Evolutionary conservation across 129 eudicot genomes (phyloP), one percentile per base, ranked within the genome.

Genomic region (Tagetes erecta): DNA sequence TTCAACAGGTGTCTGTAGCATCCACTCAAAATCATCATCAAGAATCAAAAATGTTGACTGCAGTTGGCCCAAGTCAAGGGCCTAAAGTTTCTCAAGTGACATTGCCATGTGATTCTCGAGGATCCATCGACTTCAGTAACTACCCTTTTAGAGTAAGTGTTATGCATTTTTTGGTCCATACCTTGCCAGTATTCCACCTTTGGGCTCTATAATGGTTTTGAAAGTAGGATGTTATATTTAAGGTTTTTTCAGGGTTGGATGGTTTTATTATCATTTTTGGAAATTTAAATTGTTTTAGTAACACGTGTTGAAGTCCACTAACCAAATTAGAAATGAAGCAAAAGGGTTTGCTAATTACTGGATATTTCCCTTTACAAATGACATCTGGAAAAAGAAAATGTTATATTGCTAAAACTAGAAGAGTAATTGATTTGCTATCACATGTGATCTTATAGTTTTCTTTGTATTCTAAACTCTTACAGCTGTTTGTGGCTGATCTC

Each of bases 91-190:
- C 98, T 55, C 98, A 94, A 83, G 89, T 94, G 67, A 83, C 85
- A n/a, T 86, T 94, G 77, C 98, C 97, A 31, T 88, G 98, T 83
- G 92, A 94, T 84, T 88, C 97, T 83, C 88, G 79, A 33, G 98
- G 98, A 51, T 88, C 98, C 76, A 91, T 94, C 37, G 97, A 94
- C 85, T 94, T 88, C 75, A 88, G 93, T 84, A 83, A 85, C 71
- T 94, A 86, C 85, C 98, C 98, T 49, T 86, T 90, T 80, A 85
- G 87, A 83, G 98, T 94, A 80, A 88, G 98, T 81, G 50, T 51
- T 8, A 35, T 58, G 40, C 50, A 67, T 33, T 31, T 39, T 55
- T 11, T 0, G 53, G 37, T 51, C 37, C 34, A n/a, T 8, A 55
- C 67, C 12, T 20, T 53, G 4, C 33, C 33, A 55, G 58, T n/a